Evolutionary conservation across 2,329 filamentous ascomycete genomes (phyloP).

Genomic region (Tolypocladium ophioglossoides): DNA sequence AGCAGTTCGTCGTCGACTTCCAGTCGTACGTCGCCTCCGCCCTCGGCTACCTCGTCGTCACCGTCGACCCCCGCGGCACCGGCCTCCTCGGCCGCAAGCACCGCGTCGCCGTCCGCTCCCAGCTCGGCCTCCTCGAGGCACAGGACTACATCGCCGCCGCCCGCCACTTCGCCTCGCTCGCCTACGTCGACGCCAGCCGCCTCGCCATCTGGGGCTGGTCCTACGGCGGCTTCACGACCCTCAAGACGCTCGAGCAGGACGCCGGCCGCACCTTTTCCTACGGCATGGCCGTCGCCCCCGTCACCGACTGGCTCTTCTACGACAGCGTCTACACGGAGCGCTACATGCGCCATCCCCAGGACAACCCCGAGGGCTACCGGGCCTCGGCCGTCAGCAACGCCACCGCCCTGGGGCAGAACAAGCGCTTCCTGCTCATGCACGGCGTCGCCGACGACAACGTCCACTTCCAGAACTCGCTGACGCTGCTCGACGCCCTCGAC

Average conservation of each 20-base stretch:
- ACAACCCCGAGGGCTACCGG: slow-evolving; percentile 69
- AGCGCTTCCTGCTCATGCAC: slow-evolving; percentile 91
- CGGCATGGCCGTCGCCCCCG: slow-evolving; percentile 94
- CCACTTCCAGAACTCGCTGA: slow-evolving; percentile 89
- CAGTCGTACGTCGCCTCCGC: slow-evolving; percentile 78
- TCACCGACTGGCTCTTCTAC: slow-evolving; percentile 98
- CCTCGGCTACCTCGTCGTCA: slow-evolving; percentile 88
- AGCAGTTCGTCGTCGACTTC: slow-evolving; percentile 76
- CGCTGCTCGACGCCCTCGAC: slow-evolving; percentile 78
- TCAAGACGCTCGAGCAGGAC: slow-evolving; percentile 90
- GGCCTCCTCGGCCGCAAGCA: slow-evolving; percentile 80
- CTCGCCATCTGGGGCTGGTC: slow-evolving; percentile 99
- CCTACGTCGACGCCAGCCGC: slow-evolving; percentile 71
- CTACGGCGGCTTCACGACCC: slow-evolving; percentile 87
- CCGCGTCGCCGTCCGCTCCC: slow-evolving; percentile 70
- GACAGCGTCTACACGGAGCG: slow-evolving; percentile 90
- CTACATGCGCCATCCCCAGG: slow-evolving; percentile 91
- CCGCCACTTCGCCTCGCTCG: slow-evolving; percentile 68
- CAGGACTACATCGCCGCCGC: slow-evolving; percentile 86
- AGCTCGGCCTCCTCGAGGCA: slow-evolving; percentile 77
- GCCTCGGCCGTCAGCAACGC: slow-evolving; percentile 66
- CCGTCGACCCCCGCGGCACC: slow-evolving; percentile 86
- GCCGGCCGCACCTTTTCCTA: slow-evolving; percentile 86
- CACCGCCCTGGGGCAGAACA: slow-evolving; percentile 60
- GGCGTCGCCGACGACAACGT: slow-evolving; percentile 96